A percentile compares a stretch with the other conserved stretches of the same genome.
These are phyloP conservation scores for Pseudozyma sp. DNA, from an alignment of 1,284 basidiomycete genomes.

Conservation along the genomic window DNA sequence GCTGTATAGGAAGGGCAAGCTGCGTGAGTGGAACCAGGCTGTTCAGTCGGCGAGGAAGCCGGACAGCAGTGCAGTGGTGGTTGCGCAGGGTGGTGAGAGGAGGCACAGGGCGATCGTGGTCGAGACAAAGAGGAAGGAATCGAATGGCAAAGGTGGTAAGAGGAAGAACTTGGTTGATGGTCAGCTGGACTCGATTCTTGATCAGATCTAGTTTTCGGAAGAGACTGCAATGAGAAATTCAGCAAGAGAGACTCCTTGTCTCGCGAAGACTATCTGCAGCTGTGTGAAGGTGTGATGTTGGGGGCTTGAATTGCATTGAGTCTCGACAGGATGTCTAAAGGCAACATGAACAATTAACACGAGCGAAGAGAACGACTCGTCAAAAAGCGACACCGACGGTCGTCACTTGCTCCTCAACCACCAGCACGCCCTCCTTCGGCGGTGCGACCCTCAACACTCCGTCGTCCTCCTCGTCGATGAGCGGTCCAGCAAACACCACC, in stretches of 20 bases:
- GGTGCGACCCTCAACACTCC: background rate
- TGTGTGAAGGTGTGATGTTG: background rate
- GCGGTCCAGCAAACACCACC: constrained; percentile 8
- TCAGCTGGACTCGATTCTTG: constrained; percentile 49
- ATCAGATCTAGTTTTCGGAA: constrained; percentile 19
- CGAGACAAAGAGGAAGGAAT: constrained; percentile 16
- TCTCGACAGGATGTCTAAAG: background rate
- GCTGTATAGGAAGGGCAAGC: constrained; percentile 53
- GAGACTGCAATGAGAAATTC: too few relatives aligned
- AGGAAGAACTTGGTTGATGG: constrained; percentile 39
- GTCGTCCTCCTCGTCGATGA: background rate
- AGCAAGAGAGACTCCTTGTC: background rate
- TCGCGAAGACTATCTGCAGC: background rate
- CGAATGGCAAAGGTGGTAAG: background rate
- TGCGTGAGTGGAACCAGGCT: constrained; percentile 55
- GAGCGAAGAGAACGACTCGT: background rate
- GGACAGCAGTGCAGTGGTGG: background rate
- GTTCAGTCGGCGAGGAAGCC: constrained; percentile 10
- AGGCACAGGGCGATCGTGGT: constrained; percentile 19
- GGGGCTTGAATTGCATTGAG: constrained; percentile 4
- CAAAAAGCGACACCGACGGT: constrained; percentile 17
- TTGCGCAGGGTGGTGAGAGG: background rate
- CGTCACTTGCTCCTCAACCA: constrained; percentile 8
- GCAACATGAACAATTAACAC: background rate
- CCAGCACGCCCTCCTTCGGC: constrained; percentile 14